Evolutionary conservation across 305 asterid genomes (phyloP).

Genomic region (Plantago coronopus): DNA sequence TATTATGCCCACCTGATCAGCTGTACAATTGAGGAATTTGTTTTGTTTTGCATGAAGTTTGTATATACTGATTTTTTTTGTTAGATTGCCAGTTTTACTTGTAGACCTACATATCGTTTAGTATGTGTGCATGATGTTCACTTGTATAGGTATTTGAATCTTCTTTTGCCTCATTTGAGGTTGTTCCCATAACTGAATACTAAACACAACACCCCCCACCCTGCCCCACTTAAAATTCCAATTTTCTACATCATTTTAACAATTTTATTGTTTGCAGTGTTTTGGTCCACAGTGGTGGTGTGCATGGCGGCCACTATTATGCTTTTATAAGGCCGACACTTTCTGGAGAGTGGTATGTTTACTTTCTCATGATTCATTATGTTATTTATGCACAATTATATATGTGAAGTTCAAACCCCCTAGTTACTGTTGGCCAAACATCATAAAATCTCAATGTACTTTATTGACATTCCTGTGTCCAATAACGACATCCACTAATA

Average conservation of each 20-base stretch:
- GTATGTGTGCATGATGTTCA: not conserved
- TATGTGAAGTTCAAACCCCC: not conserved
- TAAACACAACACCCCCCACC: not conserved
- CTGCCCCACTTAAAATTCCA: not conserved
- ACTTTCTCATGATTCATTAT: slow-evolving; percentile 2
- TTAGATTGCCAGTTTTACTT: not conserved
- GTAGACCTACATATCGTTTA: slow-evolving; percentile 1
- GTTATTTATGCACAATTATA: not conserved
- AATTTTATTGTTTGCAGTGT: slow-evolving; percentile 27
- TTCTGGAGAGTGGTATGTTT: slow-evolving; percentile 36
- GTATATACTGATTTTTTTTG: not conserved
- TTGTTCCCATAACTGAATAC: not conserved
- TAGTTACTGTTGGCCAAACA: not conserved
- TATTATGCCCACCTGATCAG: not conserved
- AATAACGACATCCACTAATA: not conserved
- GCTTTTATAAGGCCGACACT: slow-evolving; percentile 49
- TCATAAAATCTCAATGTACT: too few relatives aligned
- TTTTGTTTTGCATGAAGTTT: not conserved
- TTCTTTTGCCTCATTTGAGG: too few relatives aligned
- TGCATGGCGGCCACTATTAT: slow-evolving; percentile 58
- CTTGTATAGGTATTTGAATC: too few relatives aligned
- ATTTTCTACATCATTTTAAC: not conserved
- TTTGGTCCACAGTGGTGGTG: slow-evolving; percentile 42
- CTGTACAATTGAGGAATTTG: not conserved
- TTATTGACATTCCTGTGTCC: too few relatives aligned